A percentile compares a stretch with the other conserved stretches of the same genome.
Evolutionary conservation across 2,329 filamentous ascomycete genomes (phyloP).

Genomic region (Penicillium sp.): DNA sequence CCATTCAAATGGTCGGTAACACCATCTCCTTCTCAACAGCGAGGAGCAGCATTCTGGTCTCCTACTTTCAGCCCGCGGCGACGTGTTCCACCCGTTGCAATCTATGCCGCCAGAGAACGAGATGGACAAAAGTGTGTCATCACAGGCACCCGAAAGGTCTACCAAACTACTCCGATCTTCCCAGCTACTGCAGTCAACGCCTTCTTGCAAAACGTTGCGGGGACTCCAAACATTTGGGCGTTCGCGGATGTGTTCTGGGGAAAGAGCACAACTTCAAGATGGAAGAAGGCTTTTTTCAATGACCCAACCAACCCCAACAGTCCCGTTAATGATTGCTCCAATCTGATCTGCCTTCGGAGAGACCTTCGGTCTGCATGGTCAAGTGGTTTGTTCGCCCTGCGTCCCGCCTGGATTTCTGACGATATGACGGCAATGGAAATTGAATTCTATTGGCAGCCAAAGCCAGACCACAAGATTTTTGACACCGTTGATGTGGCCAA

Average conservation of each 20-base stretch:
- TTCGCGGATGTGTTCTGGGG: constrained; percentile 7
- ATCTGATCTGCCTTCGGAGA: constrained; percentile 8
- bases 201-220: not conserved
- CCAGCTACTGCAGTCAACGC: not conserved
- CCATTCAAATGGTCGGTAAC: constrained; percentile 3
- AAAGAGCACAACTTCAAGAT: not conserved
- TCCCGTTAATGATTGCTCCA: not conserved
- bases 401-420: not conserved
- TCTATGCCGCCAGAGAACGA: constrained; percentile 2
- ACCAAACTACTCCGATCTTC: constrained; percentile 1
- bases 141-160: constrained; percentile 3
- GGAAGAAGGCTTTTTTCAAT: constrained; percentile 3
- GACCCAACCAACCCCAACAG: not conserved
- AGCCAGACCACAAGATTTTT: not conserved
- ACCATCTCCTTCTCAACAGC: not conserved
- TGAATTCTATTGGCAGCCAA: constrained; percentile 11
- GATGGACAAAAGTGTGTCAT: constrained; percentile 7
- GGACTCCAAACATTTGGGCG: not conserved
- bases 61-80: not conserved
- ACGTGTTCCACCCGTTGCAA: not conserved
- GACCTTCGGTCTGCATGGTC: constrained; percentile 5
- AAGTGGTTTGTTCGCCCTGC: constrained; percentile 5
- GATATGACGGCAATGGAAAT: constrained; percentile 4
- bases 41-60: not conserved
- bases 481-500: not conserved